These are phyloP conservation scores for Rubia yunnanensis DNA, from an alignment of 257 asterid species.

Conservation along the genomic window DNA sequence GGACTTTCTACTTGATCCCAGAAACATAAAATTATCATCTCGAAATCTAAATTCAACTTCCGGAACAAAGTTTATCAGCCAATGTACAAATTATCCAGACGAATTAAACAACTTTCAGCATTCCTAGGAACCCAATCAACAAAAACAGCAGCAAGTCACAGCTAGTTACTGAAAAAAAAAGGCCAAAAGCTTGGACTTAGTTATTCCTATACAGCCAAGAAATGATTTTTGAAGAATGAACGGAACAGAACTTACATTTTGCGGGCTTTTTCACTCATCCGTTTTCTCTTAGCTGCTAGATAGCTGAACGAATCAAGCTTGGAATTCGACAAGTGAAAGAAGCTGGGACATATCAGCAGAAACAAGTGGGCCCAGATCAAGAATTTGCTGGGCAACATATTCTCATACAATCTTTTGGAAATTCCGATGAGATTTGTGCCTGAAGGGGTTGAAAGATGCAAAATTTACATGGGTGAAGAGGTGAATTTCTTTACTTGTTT, in stretches of 20 bases:
- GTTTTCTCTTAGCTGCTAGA: slow-evolving; percentile 65
- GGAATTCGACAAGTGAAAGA: slow-evolving; percentile 26
- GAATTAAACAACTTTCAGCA: background rate
- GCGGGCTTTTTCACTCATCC: slow-evolving; percentile 88
- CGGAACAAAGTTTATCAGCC: background rate
- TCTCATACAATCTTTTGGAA: background rate
- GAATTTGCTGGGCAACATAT: slow-evolving; percentile 37
- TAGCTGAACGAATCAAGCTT: slow-evolving; percentile 35
- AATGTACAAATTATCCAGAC: background rate
- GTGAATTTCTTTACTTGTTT: background rate
- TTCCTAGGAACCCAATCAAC: background rate
- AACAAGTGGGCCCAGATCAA: slow-evolving; percentile 44
- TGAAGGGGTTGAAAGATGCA: background rate
- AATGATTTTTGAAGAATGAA: background rate
- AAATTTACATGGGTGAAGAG: background rate
- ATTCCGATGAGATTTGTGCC: background rate
- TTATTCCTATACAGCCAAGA: background rate
- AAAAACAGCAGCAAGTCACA: background rate
- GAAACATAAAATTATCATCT: background rate
- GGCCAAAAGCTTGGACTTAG: background rate
- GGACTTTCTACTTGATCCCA: background rate
- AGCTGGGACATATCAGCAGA: slow-evolving; percentile 32
- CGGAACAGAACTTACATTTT: slow-evolving; percentile 40
- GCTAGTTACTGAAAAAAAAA: background rate
- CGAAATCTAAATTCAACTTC: background rate